Percentiles rank a stretch among this genome's conserved stretches.
These are phyloP conservation scores for Sclerotinia subarctica DNA, from an alignment of 2,329 filamentous ascomycete species.

Conservation along the genomic window DNA sequence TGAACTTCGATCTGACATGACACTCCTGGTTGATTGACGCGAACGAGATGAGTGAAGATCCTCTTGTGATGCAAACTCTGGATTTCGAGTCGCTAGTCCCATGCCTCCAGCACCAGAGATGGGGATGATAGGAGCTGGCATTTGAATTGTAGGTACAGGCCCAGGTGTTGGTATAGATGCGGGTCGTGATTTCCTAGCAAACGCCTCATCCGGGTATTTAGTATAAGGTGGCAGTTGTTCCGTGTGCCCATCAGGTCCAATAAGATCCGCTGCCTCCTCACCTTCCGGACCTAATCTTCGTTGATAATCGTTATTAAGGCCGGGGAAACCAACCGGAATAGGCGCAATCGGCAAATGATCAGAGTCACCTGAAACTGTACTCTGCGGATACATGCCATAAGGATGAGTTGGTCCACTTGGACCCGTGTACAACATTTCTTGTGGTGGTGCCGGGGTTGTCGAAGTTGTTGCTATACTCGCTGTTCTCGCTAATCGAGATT, in stretches of 20 bases:
- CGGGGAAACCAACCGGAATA: constrained; percentile 74
- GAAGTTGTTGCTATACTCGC: constrained; percentile 70
- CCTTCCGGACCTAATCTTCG: constrained; percentile 73
- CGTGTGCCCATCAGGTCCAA: constrained; percentile 82
- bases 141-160: constrained; percentile 27
- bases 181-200: constrained; percentile 50
- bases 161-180: constrained; percentile 27
- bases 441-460: constrained; percentile 54
- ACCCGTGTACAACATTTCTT: constrained; percentile 57
- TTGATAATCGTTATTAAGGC: constrained; percentile 62
- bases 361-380: constrained; percentile 53
- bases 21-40: constrained; percentile 52
- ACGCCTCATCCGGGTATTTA: constrained; percentile 75
- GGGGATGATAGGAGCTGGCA: constrained; percentile 22
- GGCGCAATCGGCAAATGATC: constrained; percentile 39
- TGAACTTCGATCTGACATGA: constrained; percentile 49
- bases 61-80: constrained; percentile 59
- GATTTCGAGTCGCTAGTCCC: constrained; percentile 58
- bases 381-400: constrained; percentile 83
- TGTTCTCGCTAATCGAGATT: constrained; percentile 52
- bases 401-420: constrained; percentile 73
- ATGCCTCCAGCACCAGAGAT: constrained; percentile 55
- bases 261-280: constrained; percentile 81
- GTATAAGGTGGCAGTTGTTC: constrained; percentile 92
- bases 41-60: constrained; percentile 51